These are phyloP conservation scores for Pseudonitzschia multiseries DNA, from an alignment of 108 stramenopile genomes.

Conservation along the genomic window DNA sequence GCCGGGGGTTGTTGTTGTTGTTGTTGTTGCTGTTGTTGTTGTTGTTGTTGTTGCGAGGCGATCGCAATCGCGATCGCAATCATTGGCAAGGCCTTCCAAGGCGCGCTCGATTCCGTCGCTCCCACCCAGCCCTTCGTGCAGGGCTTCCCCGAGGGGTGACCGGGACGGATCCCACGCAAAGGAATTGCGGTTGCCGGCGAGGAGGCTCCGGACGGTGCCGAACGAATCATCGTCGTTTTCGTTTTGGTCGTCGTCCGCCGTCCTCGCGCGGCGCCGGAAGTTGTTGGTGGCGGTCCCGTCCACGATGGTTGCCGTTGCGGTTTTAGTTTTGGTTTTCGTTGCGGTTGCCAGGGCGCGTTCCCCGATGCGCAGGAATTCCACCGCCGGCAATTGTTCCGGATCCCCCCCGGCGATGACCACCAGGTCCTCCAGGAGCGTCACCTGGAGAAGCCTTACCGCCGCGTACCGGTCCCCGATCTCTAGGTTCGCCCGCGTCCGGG, in stretches of 20 bases:
- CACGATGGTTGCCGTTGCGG: too few relatives aligned
- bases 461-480: conserved; percentile 16
- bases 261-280: too few relatives aligned
- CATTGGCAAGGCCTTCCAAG: conserved; percentile 18
- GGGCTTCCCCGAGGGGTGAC: conserved; percentile 21
- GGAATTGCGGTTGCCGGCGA: conserved; percentile 1
- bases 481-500: conserved; percentile 24
- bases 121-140: conserved; percentile 21
- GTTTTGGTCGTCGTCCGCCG: neutral
- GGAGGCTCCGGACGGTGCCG: conserved; percentile 13
- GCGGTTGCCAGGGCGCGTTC: neutral
- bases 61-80: too few relatives aligned
- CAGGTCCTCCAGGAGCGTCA: conserved; percentile 22
- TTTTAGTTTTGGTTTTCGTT: neutral
- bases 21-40: too few relatives aligned
- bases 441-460: conserved; percentile 28
- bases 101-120: conserved; percentile 18
- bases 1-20: too few relatives aligned
- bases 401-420: conserved; percentile 27
- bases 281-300: too few relatives aligned
- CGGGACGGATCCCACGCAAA: conserved; percentile 32
- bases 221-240: conserved; percentile 4
- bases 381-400: conserved; percentile 16
- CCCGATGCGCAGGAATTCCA: conserved; percentile 18
- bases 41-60: too few relatives aligned